Evolutionary conservation across 2,329 filamentous ascomycete genomes (phyloP), one percentile per base, ranked within the genome.

Genomic region (Hypoxylon sp.): DNA sequence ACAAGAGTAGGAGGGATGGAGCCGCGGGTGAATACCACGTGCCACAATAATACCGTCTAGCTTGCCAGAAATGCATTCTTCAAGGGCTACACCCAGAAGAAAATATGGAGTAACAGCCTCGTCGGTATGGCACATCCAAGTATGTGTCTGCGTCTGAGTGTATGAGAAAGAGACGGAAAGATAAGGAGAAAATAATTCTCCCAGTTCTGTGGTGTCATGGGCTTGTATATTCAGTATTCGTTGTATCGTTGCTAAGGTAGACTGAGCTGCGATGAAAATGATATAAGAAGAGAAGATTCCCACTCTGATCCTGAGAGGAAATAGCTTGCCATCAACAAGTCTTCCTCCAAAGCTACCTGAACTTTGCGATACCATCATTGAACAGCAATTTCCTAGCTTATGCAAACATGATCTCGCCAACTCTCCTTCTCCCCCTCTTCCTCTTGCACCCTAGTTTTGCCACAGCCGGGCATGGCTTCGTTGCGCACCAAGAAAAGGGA

Each of bases 221-320:
- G 16, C 25, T 55, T 11, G 29, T 61, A 19, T 27, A 3, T 19
- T 39, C 41, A 47, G 39, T 19, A 23, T 46, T 29, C 32, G 32
- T 21, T 45, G 16, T 57, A 7, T 16, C 16, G 29, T 34, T 50
- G 23, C 32, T 39, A 45, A 27, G 39, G 12, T 7, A 12, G 23
- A 48, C 32, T 6, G 7, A 19, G 16, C 23, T 29, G 19, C 12
- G 9, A 16, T 47, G 47, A 56, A 21, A 23, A 46, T 27, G 19
- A 68, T 68, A 68, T 60, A 66, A 63, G 51, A 19, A 32, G 12
- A 25, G 29, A 34, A n/a, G 29, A 59, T 23, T 52, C 57, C 46
- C 23, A 23, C 48, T 55, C 53, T 9, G 9, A 50, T 45, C 23
- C 25, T 19, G 58, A 54, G 41, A 52, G 21, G 7, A 43, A 19